Base-by-base conservation (phyloP, 106 monocot genomes). In the Allium sativum region DNA sequence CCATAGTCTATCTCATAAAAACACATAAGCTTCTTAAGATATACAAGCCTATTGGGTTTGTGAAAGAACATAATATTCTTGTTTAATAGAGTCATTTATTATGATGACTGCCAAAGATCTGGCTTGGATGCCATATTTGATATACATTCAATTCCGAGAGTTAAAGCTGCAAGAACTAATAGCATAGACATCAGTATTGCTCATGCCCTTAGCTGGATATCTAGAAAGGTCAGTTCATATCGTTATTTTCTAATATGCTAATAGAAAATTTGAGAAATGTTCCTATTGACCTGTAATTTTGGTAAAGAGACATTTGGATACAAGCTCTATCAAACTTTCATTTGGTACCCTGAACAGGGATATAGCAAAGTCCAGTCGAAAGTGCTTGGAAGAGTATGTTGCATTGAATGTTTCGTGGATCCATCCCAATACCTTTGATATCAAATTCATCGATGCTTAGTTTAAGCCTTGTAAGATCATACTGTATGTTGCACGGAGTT, bases 91-190 rank as follows among this genome's bases (percentile, higher is more conserved):
- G n/a, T n/a, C n/a, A n/a, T 96, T 8, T 96, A 96, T 53, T 82
- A 87, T 6, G 96, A 96, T 17, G 96, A 96, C 61, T 84, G 96
- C 22, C 90, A 87, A 54, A 82, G 76, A 67, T 90, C 96, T 47
- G 90, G 96, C 13, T 75, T 96, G 57, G 96, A 96, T 74, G 96
- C 96, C 15, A 96, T 96, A 55, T 96, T 90, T 70, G 96, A 96
- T 63, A 96, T 96, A 11, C 91, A 96, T 73, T 96, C 96, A 16
- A 78, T 96, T 50, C 64, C 91, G 57, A 58, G 96, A 68, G 96
- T 91, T 72, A 90, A 96, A 80, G 96, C 91, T 11, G 87, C 91
- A 56, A 79, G 87, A 66, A 76, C 80, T 2, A 88, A 72, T 77
- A 70, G 73, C 65, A 75, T 87, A 76, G 91, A 96, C 73, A 78